phyloP scores from a whole-genome alignment of 2,329 filamentous ascomycete species.

The Alternaria sp. region DNA sequence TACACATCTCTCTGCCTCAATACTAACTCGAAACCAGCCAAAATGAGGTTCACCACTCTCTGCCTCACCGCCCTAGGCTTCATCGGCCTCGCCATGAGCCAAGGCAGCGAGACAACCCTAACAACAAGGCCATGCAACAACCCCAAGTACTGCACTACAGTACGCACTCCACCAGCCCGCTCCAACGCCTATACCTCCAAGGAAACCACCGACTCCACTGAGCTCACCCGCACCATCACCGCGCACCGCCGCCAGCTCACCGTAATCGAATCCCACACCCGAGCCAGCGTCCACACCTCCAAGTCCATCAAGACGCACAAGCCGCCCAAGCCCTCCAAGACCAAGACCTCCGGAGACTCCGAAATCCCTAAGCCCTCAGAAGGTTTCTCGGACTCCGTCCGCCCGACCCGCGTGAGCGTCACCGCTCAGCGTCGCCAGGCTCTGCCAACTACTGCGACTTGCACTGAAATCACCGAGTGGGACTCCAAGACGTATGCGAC shows the following conservation, averaged over 20 bases:
- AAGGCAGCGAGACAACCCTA: neutral
- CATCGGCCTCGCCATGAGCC: neutral
- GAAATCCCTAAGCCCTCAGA: neutral
- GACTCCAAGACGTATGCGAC: neutral
- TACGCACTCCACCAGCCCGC: neutral
- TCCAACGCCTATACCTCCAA: neutral
- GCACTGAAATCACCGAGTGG: neutral
- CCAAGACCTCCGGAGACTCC: neutral
- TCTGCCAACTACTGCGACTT: neutral
- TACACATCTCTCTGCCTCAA: neutral
- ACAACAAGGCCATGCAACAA: neutral
- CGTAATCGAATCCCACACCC: neutral
- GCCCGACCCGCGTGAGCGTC: rapidly evolving
- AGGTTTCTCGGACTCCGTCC: neutral
- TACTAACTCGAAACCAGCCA: neutral
- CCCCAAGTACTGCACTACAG: neutral
- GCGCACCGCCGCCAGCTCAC: neutral
- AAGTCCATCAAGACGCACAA: neutral
- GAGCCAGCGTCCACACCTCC: neutral
- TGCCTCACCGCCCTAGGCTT: neutral
- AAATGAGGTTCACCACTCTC: neutral
- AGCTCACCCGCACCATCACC: neutral
- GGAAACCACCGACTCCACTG: neutral
- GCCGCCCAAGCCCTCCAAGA: neutral
- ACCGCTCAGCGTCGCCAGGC: neutral